Conservation (phyloP, 768 basidiomycete genomes). For the Hydnum rufescens region DNA sequence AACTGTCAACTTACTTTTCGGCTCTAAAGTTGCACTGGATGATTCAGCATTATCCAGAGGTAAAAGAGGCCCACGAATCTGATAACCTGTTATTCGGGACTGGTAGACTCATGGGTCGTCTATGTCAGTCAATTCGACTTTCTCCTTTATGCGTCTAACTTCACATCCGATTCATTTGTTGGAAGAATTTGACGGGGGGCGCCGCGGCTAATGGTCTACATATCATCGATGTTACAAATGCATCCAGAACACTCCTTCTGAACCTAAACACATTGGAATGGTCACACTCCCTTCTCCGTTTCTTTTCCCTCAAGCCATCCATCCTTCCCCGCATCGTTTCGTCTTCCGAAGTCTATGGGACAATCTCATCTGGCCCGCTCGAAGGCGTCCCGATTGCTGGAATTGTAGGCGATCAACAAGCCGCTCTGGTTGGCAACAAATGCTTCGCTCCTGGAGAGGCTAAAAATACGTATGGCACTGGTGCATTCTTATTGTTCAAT, state of each 20-base stretch:
- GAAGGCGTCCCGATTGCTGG: slow-evolving; percentile 71
- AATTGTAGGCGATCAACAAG: slow-evolving; percentile 96
- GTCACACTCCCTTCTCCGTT: slow-evolving; percentile 64
- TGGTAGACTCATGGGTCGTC: slow-evolving; percentile 88
- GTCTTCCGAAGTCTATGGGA: slow-evolving; percentile 82
- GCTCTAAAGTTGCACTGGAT: slow-evolving; percentile 95
- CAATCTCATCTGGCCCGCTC: slow-evolving; percentile 27
- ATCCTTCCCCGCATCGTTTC: slow-evolving; percentile 77
- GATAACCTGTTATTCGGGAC: slow-evolving; percentile 84
- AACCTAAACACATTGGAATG: slow-evolving; percentile 65
- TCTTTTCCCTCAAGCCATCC: slow-evolving; percentile 62
- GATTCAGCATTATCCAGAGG: slow-evolving; percentile 66
- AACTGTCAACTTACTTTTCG: slow-evolving; percentile 96
- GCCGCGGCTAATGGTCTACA: slow-evolving; percentile 32
- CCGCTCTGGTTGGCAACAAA: slow-evolving; percentile 89
- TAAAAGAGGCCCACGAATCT: slow-evolving; percentile 54
- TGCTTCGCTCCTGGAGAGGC: slow-evolving; percentile 81
- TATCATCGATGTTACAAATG: slow-evolving; percentile 86
- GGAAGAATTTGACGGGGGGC: slow-evolving; percentile 17
- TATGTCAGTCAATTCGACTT: slow-evolving; percentile 34
- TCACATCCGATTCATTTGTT: neutral
- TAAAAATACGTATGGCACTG: slow-evolving; percentile 96
- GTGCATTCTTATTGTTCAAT: slow-evolving; percentile 89
- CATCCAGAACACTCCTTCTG: slow-evolving; percentile 85
- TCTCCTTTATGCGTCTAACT: neutral